These are phyloP conservation scores for Hordeum pubiflorum DNA, from an alignment of 202 grass and related monocot genomes.

Conservation along the genomic window DNA sequence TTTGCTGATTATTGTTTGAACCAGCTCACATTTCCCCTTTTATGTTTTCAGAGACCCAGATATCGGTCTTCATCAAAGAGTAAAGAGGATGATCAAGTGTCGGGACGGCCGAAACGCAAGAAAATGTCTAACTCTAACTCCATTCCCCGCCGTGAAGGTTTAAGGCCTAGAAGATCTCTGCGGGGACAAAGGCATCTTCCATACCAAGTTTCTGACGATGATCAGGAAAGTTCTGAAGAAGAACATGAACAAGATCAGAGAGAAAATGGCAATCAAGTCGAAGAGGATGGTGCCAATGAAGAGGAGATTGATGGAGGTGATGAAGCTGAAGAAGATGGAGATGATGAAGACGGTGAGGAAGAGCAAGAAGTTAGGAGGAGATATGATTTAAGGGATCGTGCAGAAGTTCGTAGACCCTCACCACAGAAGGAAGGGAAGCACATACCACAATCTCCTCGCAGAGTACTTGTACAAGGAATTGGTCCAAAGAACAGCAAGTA, in stretches of 20 bases:
- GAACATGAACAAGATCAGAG: slow-evolving; percentile 41
- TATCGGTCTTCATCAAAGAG: slow-evolving; percentile 79
- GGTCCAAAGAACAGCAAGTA: slow-evolving; percentile 67
- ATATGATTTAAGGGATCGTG: slow-evolving; percentile 87
- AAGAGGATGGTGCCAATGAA: slow-evolving; percentile 65
- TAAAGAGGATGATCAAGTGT: slow-evolving; percentile 50
- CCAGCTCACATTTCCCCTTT: not conserved
- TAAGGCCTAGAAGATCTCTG: slow-evolving; percentile 73
- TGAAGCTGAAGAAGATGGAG: slow-evolving; percentile 79
- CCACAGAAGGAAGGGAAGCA: slow-evolving; percentile 80
- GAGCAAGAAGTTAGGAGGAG: slow-evolving; percentile 84
- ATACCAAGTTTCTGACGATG: slow-evolving; percentile 84
- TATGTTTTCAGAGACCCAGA: slow-evolving; percentile 51
- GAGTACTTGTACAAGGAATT: slow-evolving; percentile 80
- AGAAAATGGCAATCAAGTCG: slow-evolving; percentile 71
- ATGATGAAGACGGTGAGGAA: slow-evolving; percentile 93
- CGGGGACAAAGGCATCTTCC: slow-evolving; percentile 49
- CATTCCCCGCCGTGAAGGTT: slow-evolving; percentile 77
- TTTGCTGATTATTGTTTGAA: slow-evolving; percentile 10
- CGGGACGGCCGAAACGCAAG: slow-evolving; percentile 44
- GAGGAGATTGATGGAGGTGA: slow-evolving; percentile 77
- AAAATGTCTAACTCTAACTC: slow-evolving; percentile 55
- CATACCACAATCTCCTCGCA: slow-evolving; percentile 60
- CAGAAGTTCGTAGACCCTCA: slow-evolving; percentile 71
- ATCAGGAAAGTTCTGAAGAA: slow-evolving; percentile 72